These are phyloP conservation scores for Gaertneriomyces semiglobifer DNA, from an alignment of 192 early-diverging fungal species.

Conservation along the genomic window DNA sequence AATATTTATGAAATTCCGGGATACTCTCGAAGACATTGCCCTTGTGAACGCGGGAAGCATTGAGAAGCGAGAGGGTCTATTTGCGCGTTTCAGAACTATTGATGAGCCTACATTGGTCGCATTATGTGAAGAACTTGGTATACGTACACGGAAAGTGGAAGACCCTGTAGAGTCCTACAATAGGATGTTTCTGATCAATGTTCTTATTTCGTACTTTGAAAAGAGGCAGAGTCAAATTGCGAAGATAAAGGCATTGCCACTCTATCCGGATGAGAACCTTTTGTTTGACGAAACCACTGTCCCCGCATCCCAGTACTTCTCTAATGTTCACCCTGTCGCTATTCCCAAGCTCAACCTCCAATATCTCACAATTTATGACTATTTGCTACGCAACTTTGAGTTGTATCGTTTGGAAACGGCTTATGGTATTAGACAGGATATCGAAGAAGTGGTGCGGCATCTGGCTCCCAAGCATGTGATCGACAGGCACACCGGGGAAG, in stretches of 20 bases:
- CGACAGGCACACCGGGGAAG: constrained; percentile 41
- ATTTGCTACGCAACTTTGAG: constrained; percentile 79
- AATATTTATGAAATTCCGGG: constrained; percentile 67
- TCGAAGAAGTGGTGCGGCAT: constrained; percentile 83
- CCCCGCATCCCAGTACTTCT: constrained; percentile 35
- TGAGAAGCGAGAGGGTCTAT: constrained; percentile 47
- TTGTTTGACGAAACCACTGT: constrained; percentile 69
- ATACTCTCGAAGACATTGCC: constrained; percentile 68
- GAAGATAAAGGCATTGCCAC: constrained; percentile 60
- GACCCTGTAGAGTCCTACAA: constrained; percentile 13
- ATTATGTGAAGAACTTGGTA: constrained; percentile 60
- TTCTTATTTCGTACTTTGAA: constrained; percentile 54
- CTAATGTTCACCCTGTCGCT: constrained; percentile 65
- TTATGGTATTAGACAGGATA: constrained; percentile 79
- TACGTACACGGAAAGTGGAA: constrained; percentile 53
- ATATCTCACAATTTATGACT: constrained; percentile 89
- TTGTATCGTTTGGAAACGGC: constrained; percentile 80
- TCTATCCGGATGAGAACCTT: constrained; percentile 75
- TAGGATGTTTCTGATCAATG: constrained; percentile 54
- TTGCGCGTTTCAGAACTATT: constrained; percentile 53
- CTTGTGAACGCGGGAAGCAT: constrained; percentile 69
- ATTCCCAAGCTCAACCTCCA: constrained; percentile 92
- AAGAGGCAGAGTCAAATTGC: constrained; percentile 68
- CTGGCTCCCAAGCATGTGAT: constrained; percentile 64
- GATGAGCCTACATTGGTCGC: constrained; percentile 42